Evolutionary conservation across 208 protist species (phyloP), one percentile per base, ranked within the genome.

Genomic region (Wallacemonas rigidus): DNA sequence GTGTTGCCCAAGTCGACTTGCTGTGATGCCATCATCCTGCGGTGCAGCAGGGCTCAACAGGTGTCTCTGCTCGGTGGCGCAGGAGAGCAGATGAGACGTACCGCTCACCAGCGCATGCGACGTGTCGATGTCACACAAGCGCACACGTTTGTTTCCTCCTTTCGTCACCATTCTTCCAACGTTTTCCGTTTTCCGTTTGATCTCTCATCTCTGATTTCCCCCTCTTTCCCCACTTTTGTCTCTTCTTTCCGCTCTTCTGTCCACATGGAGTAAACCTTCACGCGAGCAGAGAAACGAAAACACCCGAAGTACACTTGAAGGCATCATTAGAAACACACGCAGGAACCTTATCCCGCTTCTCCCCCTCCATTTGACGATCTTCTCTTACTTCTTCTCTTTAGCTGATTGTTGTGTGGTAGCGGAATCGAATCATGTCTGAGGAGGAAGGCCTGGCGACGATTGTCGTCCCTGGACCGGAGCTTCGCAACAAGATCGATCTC

Each of bases 381-480:
- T 67, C 45, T 76, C 60, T 62, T 12, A 67, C 51, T 74, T 11
- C 39, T 40, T 65, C 11, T 44, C 3, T 41, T 63, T n/a, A 48
- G 43, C 3, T 7, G 11, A 15, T 60, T 15, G 63, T 63, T 2
- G 12, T 45, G 55, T 64, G 6, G 36, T 64, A 6, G 8, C 1
- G 6, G 41, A 14, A 64, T 14, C 0, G 12, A 14, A 86, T 87
- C 74, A 83, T 84, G 69, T 54, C 53, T 17, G 82, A 91, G 70
- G 82, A 86, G 60, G 83, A 89, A 36, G 71, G 79, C 0, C 77
- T 83, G 36, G 73, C 88, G n/a, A 86, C 76, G 45, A 91, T 97
- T 60, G 82, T 97, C 51, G 79, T 85, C 9, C 92, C 92, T 1
- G 92, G 92, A 43, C 92, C 92, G 12, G 89, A 95, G 80, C 71